These are phyloP conservation scores for Beauveria australis DNA, from an alignment of 2,329 filamentous ascomycete genomes.

Conservation along the genomic window DNA sequence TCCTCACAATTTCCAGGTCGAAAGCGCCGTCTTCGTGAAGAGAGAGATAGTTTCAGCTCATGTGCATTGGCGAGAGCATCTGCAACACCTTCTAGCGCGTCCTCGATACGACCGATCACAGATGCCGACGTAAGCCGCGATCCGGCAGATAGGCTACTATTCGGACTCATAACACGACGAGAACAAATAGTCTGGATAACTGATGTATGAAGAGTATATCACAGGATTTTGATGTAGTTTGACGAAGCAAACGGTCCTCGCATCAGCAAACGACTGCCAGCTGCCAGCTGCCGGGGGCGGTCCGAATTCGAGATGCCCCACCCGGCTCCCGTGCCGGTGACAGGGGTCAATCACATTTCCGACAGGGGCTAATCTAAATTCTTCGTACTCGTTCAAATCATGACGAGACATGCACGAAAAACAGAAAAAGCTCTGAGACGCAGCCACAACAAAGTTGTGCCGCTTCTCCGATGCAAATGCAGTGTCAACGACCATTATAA, in stretches of 20 bases:
- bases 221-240: neutral
- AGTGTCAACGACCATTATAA: neutral
- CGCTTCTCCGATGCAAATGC: constrained; percentile 2
- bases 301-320: constrained; percentile 11
- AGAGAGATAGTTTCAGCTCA: constrained; percentile 21
- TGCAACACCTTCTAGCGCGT: constrained; percentile 23
- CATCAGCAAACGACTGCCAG: neutral
- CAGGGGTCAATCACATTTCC: neutral
- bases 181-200: neutral
- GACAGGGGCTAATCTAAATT: neutral
- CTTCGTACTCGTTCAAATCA: constrained; percentile 3
- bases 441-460: neutral
- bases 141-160: neutral
- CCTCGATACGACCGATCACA: constrained; percentile 28
- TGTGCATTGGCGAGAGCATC: constrained; percentile 19
- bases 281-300: neutral
- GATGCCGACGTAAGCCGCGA: constrained; percentile 13
- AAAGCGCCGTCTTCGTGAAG: constrained; percentile 14
- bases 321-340: neutral
- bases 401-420: neutral
- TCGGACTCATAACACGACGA: neutral
- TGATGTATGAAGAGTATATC: neutral
- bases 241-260: neutral
- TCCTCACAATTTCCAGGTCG: constrained; percentile 7
- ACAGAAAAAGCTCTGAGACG: neutral